These are phyloP conservation scores for Cucurbitaria berberidis DNA, from an alignment of 2,329 filamentous ascomycete genomes.

Conservation along the genomic window DNA sequence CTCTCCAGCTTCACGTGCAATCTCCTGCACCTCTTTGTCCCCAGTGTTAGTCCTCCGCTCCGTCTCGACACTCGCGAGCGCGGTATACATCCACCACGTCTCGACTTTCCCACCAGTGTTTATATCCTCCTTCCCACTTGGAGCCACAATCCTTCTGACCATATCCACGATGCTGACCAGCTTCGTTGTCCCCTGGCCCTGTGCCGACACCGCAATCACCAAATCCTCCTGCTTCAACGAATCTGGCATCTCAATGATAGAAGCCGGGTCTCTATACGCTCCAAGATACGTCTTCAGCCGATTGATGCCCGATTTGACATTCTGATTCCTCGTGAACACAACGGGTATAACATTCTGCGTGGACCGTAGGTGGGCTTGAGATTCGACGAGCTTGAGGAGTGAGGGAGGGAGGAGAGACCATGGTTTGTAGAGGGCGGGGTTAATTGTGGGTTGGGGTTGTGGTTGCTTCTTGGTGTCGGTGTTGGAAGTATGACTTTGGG, in stretches of 20 bases:
- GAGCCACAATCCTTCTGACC: constrained; percentile 17
- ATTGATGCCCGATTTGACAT: constrained; percentile 25
- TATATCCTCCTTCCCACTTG: constrained; percentile 4
- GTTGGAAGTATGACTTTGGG: neutral
- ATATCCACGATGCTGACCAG: constrained; percentile 31
- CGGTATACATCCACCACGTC: constrained; percentile 27
- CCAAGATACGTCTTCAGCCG: constrained; percentile 17
- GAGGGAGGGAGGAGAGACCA: constrained; percentile 22
- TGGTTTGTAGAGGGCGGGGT: constrained; percentile 25
- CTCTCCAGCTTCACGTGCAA: neutral
- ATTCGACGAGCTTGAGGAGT: constrained; percentile 8
- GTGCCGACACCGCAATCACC: constrained; percentile 27
- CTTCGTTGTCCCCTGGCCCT: constrained; percentile 27
- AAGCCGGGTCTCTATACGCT: constrained; percentile 5
- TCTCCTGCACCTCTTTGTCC: neutral
- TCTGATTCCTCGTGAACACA: constrained; percentile 30
- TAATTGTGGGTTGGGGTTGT: constrained; percentile 11
- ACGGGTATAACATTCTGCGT: constrained; percentile 16
- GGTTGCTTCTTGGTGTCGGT: neutral
- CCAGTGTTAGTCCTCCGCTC: constrained; percentile 1
- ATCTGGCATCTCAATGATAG: constrained; percentile 16
- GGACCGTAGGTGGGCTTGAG: constrained; percentile 4
- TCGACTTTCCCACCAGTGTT: neutral
- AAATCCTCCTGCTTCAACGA: constrained; percentile 8
- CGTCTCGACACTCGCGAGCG: constrained; percentile 19